Evolutionary conservation across 192 early-diverging fungal species (phyloP).

Genomic region (Mortierella hygrophila): DNA sequence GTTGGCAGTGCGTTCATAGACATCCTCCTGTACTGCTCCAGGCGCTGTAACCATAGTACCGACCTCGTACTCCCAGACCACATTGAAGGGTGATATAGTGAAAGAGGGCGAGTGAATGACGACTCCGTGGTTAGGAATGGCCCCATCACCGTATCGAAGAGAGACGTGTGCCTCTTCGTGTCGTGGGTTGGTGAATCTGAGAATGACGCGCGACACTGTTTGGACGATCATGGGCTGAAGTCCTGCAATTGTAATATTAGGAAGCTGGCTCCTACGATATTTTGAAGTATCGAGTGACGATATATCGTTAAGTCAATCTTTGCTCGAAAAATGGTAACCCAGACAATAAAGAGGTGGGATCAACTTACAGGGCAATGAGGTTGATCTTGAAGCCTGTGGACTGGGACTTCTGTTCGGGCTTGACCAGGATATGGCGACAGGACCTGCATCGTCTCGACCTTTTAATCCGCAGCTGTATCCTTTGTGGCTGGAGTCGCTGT

Average conservation of each 20-base stretch:
- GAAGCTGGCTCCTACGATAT: slow-evolving; percentile 75
- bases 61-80: slow-evolving; percentile 84
- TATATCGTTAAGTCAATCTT: neutral
- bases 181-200: slow-evolving; percentile 87
- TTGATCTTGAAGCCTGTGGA: slow-evolving; percentile 91
- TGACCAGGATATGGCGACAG: slow-evolving; percentile 92
- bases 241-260: slow-evolving; percentile 77
- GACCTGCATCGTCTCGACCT: slow-evolving; percentile 86
- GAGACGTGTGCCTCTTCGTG: slow-evolving; percentile 77
- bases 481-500: slow-evolving; percentile 81
- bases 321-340: neutral
- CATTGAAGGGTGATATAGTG: slow-evolving; percentile 78
- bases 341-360: neutral
- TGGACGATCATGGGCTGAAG: slow-evolving; percentile 59
- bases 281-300: neutral
- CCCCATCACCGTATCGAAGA: slow-evolving; percentile 61
- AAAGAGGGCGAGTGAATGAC: slow-evolving; percentile 74
- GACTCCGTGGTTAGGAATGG: slow-evolving; percentile 52
- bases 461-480: slow-evolving; percentile 90
- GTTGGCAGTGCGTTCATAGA: slow-evolving; percentile 74
- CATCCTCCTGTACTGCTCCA: slow-evolving; percentile 59
- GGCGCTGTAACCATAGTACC: slow-evolving; percentile 36
- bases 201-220: slow-evolving; percentile 61
- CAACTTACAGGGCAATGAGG: slow-evolving; percentile 81
- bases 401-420: slow-evolving; percentile 94